Percentiles rank a stretch among this genome's conserved stretches.
Conservation (phyloP, 768 basidiomycete genomes). For the Agrocybe pediades region DNA sequence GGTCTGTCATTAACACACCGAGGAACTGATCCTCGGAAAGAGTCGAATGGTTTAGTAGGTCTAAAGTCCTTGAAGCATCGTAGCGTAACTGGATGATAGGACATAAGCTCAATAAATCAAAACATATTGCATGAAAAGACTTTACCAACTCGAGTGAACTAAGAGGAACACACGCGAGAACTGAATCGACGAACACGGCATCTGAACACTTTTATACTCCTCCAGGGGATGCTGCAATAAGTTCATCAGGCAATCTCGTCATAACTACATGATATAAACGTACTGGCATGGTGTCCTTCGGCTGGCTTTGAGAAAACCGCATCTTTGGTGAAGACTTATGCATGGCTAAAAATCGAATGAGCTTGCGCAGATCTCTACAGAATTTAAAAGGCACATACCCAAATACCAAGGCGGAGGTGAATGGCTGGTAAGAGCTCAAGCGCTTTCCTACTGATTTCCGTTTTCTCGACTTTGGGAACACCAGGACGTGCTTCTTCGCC, state of each 20-base stretch:
- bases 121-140: not conserved
- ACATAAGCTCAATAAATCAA: not conserved
- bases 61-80: slow-evolving; percentile 77
- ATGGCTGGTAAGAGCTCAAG: slow-evolving; percentile 87
- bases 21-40: slow-evolving; percentile 64
- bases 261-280: not conserved
- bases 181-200: slow-evolving; percentile 75
- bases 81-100: slow-evolving; percentile 58
- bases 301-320: slow-evolving; percentile 60
- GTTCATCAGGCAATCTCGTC: not conserved
- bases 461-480: slow-evolving; percentile 30
- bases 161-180: slow-evolving; percentile 73
- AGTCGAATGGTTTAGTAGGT: slow-evolving; percentile 52
- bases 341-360: slow-evolving; percentile 48
- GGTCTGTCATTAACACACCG: slow-evolving; percentile 72
- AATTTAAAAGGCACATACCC: slow-evolving; percentile 48
- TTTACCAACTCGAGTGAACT: slow-evolving; percentile 78
- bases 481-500: slow-evolving; percentile 61
- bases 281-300: slow-evolving; percentile 55
- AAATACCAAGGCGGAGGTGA: slow-evolving; percentile 84
- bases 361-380: not conserved
- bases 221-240: slow-evolving; percentile 54
- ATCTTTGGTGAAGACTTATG: slow-evolving; percentile 62
- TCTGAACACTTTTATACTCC: slow-evolving; percentile 53
- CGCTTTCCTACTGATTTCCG: slow-evolving; percentile 74